These are phyloP conservation scores for Geosmithia putterillii DNA, from an alignment of 2,329 filamentous ascomycete genomes.

Conservation along the genomic window DNA sequence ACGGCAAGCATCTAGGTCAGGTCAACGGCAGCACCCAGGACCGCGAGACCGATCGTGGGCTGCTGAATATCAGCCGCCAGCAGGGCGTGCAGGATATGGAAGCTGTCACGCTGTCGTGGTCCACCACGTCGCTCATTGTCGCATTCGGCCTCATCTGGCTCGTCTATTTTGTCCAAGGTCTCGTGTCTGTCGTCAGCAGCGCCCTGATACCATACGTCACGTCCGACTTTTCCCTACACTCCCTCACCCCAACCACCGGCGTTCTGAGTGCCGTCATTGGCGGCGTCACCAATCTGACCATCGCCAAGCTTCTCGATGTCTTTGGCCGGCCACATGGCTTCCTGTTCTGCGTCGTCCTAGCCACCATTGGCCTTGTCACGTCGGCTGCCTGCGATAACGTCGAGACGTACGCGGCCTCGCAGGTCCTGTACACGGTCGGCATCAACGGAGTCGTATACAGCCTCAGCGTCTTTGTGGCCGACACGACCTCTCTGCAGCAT, in stretches of 20 bases:
- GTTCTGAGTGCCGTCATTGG: slow-evolving; percentile 40
- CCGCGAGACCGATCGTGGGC: too few species aligned
- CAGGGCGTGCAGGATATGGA: slow-evolving; percentile 11
- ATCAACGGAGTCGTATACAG: slow-evolving; percentile 42
- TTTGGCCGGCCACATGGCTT: slow-evolving; percentile 54
- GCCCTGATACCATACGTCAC: slow-evolving; percentile 33
- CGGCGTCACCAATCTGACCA: slow-evolving; percentile 48
- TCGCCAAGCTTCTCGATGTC: slow-evolving; percentile 53
- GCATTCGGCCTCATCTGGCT: slow-evolving; percentile 6
- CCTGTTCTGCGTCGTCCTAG: slow-evolving; percentile 34
- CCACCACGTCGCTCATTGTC: slow-evolving; percentile 2
- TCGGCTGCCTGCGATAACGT: slow-evolving; percentile 53
- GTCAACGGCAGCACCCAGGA: too few species aligned
- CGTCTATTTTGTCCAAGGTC: slow-evolving; percentile 9
- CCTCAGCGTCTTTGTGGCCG: slow-evolving; percentile 53
- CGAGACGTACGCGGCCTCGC: slow-evolving; percentile 48
- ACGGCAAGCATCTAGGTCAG: too few species aligned
- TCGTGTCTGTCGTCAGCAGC: slow-evolving; percentile 12
- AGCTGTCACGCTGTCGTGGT: slow-evolving; percentile 10
- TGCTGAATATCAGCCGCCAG: too few species aligned
- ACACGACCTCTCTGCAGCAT: slow-evolving; percentile 53
- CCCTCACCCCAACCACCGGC: slow-evolving; percentile 34
- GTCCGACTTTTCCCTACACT: slow-evolving; percentile 35
- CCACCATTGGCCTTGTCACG: slow-evolving; percentile 43
- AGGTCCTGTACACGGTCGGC: slow-evolving; percentile 58